phyloP scores from a whole-genome alignment of 352 stramenopile species.

The Pythium volutum region DNA sequence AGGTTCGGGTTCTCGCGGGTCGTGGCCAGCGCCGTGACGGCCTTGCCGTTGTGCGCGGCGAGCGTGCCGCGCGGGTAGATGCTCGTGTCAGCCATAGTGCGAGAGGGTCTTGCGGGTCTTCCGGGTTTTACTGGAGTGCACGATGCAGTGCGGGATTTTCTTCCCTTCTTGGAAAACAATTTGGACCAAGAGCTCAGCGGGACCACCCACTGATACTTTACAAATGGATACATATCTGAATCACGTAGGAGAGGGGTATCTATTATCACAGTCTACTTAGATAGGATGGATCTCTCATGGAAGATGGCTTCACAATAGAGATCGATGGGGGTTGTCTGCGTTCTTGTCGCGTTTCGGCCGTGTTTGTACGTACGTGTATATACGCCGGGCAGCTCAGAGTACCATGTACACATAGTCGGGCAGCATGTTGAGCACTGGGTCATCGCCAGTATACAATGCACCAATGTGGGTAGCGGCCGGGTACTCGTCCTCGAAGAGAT shows the following conservation, averaged over 20 bases:
- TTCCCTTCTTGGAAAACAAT: neutral
- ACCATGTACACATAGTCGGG: neutral
- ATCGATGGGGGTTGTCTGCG: too few relatives aligned
- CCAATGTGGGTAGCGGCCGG: neutral
- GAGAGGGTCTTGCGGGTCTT: constrained; percentile 25
- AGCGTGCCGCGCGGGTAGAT: constrained; percentile 88
- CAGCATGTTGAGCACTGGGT: neutral
- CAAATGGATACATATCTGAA: neutral
- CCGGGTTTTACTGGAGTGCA: constrained; percentile 26
- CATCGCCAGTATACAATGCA: neutral
- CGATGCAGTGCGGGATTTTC: neutral
- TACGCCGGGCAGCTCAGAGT: neutral
- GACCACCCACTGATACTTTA: neutral
- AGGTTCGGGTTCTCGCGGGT: constrained; percentile 99
- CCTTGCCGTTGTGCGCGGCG: constrained; percentile 88
- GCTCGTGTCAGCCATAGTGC: constrained; percentile 74
- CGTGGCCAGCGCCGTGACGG: constrained; percentile 95
- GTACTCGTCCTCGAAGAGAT: neutral
- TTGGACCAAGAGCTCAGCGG: neutral
- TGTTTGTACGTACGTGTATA: too few relatives aligned
- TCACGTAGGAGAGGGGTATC: neutral
- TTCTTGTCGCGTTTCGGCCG: too few relatives aligned
- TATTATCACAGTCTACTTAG: neutral
- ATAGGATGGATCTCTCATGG: neutral
- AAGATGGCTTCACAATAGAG: neutral